Base-by-base conservation (phyloP, 2,329 filamentous ascomycete genomes). In the Colletotrichum chlorophyti region DNA sequence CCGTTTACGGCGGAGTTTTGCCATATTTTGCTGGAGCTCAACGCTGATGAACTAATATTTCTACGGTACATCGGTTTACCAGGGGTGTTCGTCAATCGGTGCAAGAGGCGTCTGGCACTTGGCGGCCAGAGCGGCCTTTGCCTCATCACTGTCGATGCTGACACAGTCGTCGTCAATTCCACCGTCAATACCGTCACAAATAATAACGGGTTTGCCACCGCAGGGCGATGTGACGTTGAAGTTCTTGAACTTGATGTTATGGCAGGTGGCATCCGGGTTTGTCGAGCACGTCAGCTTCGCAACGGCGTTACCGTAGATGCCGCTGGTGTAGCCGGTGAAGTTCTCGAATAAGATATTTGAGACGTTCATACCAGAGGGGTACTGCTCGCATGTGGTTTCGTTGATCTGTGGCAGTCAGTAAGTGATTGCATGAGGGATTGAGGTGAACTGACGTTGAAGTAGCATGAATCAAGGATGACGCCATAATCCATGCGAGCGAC, bases 381-480 rank as follows among this genome's bases (percentile, higher is more conserved):
- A 81, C 12, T 74, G 58, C 2, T 79, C 76, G 64, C 84, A 87
- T 4, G 73, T 63, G 53, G 81, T 69, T 55, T 73, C 74, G 70
- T 86, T 81, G 40, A 58, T 53, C 53, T 53, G 27, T 6, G 9
- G 1, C 2, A 3, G 6, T 51, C 6, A 24, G 48, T 43, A 9
- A 29, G 21, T 4, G 5, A 8, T 8, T 15, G 12, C 3, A 19
- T 12, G 3, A 5, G 3, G 27, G 19, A 12, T 8, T 12, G 14
- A 3, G 10, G 23, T 1, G 23, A 41, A 19, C 53, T 46, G 6
- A 58, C 53, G 50, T 62, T 62, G 69, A 87, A 87, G 70, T 87
- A 87, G 70, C 85, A 87, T 24, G 84, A 83, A 65, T 87, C 84
- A 7, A 88, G 72, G 31, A 85, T 82, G 19, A 85, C 76, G 0